Evolutionary conservation across 1,284 basidiomycete genomes (phyloP).

Genomic region (Boletus sp.): DNA sequence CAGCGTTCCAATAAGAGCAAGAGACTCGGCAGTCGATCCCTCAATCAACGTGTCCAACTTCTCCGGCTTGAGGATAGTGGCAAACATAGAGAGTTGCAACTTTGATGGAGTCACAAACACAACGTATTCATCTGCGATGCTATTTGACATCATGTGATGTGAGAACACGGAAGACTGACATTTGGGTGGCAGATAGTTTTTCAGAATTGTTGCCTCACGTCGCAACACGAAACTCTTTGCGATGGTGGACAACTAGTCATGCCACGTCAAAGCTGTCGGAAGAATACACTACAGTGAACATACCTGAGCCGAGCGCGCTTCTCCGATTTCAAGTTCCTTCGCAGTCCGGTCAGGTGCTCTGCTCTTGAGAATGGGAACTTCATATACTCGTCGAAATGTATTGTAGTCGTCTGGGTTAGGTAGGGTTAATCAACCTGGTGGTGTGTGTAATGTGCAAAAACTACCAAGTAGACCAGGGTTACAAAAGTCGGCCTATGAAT

Average conservation of each 20-base stretch:
- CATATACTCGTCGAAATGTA: slow-evolving; percentile 79
- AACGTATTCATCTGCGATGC: slow-evolving; percentile 79
- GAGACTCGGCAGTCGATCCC: slow-evolving; percentile 70
- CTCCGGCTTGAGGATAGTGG: slow-evolving; percentile 67
- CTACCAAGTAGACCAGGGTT: slow-evolving; percentile 85
- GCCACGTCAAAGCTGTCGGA: background rate
- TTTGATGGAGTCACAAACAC: slow-evolving; percentile 84
- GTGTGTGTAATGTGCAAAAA: slow-evolving; percentile 14
- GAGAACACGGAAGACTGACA: slow-evolving; percentile 42
- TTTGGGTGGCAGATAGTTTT: slow-evolving; percentile 88
- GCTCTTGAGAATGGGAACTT: slow-evolving; percentile 85
- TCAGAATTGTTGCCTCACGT: slow-evolving; percentile 78
- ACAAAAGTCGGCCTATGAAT: slow-evolving; percentile 79
- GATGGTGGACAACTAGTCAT: slow-evolving; percentile 64
- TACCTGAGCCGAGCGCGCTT: slow-evolving; percentile 71
- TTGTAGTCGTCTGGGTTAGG: slow-evolving; percentile 66
- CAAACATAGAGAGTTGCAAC: slow-evolving; percentile 81
- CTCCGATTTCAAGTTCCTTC: slow-evolving; percentile 74
- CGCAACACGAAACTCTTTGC: slow-evolving; percentile 88
- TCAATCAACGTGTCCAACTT: slow-evolving; percentile 62
- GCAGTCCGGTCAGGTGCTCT: slow-evolving; percentile 71
- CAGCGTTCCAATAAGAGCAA: slow-evolving; percentile 78
- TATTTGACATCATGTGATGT: slow-evolving; percentile 2
- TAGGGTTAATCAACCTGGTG: background rate
- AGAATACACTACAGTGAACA: background rate